Percentiles rank a stretch among this genome's conserved stretches.
Conservation (phyloP, 176 grass and related monocot species). For the Otatea glauca region DNA sequence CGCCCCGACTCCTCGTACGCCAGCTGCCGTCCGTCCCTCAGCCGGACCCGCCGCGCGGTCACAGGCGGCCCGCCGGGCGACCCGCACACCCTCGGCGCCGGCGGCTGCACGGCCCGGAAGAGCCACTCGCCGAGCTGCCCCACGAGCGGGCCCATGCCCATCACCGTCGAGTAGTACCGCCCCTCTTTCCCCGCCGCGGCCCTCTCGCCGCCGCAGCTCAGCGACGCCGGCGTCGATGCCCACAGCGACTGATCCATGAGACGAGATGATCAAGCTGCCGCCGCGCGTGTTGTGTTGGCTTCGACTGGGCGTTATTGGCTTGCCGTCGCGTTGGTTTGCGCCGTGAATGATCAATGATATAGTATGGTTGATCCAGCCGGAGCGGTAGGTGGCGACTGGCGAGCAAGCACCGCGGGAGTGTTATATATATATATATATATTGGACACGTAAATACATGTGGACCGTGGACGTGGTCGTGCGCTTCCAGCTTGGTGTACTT, state of each 20-base stretch:
- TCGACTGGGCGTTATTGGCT: background rate
- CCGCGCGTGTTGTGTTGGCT: background rate
- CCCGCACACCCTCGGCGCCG: constrained; percentile 59
- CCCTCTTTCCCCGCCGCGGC: background rate
- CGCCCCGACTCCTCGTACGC: constrained; percentile 77
- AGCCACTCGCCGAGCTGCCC: constrained; percentile 57
- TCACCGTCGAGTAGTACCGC: constrained; percentile 15
- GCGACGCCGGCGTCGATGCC: background rate
- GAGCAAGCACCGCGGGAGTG: constrained; percentile 17
- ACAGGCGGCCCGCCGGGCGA: constrained; percentile 69
- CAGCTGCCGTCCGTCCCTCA: constrained; percentile 67
- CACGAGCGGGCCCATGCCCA: constrained; percentile 40
- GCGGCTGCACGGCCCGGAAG: constrained; percentile 51
- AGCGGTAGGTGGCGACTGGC: constrained; percentile 19
- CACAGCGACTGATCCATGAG: constrained; percentile 32
- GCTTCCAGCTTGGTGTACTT: background rate
- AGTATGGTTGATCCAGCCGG: background rate
- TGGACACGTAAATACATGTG: background rate
- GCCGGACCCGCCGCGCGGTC: constrained; percentile 57
- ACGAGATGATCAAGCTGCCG: background rate
- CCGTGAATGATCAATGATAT: background rate
- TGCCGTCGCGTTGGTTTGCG: background rate
- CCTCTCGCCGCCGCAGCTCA: constrained; percentile 13
- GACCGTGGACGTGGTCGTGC: constrained; percentile 44
- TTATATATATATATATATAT: constrained; percentile 38